Conservation (phyloP, 345 rosid species). For the Arabidopsis arenosa region DNA sequence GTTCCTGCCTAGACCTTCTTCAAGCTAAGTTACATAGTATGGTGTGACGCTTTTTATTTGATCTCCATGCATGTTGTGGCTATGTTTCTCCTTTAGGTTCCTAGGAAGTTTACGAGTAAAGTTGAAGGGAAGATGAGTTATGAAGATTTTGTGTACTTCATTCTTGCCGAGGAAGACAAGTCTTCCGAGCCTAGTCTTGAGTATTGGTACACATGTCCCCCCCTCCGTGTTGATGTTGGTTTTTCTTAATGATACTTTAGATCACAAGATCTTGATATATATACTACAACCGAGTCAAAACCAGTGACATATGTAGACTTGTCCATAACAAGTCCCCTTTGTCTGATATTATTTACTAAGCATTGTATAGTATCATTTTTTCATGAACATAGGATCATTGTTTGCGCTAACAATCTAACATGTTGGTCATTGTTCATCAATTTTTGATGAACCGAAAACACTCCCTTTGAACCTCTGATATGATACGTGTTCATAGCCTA, state of each 20-base stretch:
- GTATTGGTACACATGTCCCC: slow-evolving; percentile 60
- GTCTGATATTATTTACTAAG: neutral
- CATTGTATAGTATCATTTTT: neutral
- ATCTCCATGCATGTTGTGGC: slow-evolving; percentile 6
- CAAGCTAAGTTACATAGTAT: neutral
- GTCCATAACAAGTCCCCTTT: neutral
- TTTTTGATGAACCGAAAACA: neutral
- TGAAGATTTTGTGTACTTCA: slow-evolving; percentile 88
- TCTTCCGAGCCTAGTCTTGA: slow-evolving; percentile 76
- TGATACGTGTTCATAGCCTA: neutral
- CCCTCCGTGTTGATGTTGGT: neutral
- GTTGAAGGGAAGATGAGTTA: slow-evolving; percentile 78
- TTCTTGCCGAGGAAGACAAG: slow-evolving; percentile 83
- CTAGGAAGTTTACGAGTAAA: slow-evolving; percentile 65
- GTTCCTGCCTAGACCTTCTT: neutral
- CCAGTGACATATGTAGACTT: neutral
- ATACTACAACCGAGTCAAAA: neutral
- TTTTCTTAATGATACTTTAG: neutral
- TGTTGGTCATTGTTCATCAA: neutral
- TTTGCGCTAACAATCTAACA: neutral
- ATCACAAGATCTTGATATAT: neutral
- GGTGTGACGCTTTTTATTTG: neutral
- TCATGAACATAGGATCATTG: neutral
- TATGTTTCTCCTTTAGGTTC: slow-evolving; percentile 49
- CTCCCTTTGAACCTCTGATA: neutral